These are phyloP conservation scores for Fusarium domesticum DNA, from an alignment of 2,329 filamentous ascomycete genomes.

Conservation along the genomic window DNA sequence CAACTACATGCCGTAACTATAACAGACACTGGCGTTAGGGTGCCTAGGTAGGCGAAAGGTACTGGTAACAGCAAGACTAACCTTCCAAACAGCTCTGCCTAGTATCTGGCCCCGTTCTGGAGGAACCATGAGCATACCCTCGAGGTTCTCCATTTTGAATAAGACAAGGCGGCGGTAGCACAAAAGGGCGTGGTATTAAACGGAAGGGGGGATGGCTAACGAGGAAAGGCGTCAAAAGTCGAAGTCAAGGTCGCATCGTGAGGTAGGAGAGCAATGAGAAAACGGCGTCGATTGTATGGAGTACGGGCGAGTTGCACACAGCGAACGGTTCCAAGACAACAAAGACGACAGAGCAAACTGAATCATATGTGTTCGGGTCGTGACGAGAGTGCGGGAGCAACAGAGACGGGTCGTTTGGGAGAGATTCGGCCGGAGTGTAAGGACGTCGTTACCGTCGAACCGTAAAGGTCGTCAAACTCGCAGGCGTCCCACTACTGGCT, in stretches of 20 bases:
- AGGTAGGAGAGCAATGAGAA: constrained; percentile 15
- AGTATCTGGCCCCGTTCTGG: constrained; percentile 51
- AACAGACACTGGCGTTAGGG: constrained; percentile 17
- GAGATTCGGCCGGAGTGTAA: background rate
- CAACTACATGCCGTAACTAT: constrained; percentile 58
- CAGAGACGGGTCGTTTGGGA: background rate
- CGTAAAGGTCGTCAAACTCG: background rate
- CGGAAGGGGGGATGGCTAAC: constrained; percentile 1
- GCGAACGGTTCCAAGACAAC: background rate
- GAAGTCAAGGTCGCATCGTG: constrained; percentile 28
- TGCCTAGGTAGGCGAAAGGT: constrained; percentile 1
- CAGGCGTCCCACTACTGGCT: background rate
- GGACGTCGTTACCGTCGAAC: too few species aligned
- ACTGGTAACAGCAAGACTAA: constrained; percentile 27
- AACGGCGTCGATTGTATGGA: constrained; percentile 2
- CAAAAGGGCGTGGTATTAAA: background rate
- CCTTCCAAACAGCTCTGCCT: constrained; percentile 52
- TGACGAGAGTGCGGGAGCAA: background rate
- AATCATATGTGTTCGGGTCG: background rate
- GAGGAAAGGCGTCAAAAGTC: constrained; percentile 4
- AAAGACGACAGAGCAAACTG: background rate
- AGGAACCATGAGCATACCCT: constrained; percentile 49
- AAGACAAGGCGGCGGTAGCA: background rate
- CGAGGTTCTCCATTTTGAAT: constrained; percentile 38
- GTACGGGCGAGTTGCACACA: background rate